These are phyloP conservation scores for Ceratocystis harringtonii DNA, from an alignment of 2,329 filamentous ascomycete genomes.

Conservation along the genomic window DNA sequence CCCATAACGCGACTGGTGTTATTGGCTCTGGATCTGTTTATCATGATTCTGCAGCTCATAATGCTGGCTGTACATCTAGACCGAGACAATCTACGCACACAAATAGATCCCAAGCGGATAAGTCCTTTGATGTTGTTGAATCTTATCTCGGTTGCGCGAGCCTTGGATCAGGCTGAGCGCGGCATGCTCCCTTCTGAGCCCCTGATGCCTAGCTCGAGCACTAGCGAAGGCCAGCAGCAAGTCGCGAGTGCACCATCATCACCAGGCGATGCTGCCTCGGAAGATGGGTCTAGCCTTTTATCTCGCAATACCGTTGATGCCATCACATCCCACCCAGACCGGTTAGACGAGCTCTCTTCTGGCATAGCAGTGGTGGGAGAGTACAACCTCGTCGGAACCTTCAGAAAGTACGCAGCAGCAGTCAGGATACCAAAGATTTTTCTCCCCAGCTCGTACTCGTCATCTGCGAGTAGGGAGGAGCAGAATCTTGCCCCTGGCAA, in stretches of 20 bases:
- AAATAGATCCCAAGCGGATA: slow-evolving; percentile 14
- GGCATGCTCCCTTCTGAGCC: slow-evolving; percentile 1
- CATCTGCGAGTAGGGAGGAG: not conserved
- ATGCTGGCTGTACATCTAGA: slow-evolving; percentile 50
- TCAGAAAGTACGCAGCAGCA: slow-evolving; percentile 11
- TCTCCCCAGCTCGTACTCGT: not conserved
- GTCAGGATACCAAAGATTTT: slow-evolving; percentile 8
- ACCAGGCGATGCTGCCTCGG: not conserved
- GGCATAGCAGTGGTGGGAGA: slow-evolving; percentile 40
- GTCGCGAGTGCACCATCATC: slow-evolving; percentile 2
- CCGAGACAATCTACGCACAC: slow-evolving; percentile 37
- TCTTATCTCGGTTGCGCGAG: slow-evolving; percentile 10
- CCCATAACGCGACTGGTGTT: slow-evolving; percentile 42
- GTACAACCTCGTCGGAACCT: slow-evolving; percentile 37
- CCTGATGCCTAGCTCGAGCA: not conserved
- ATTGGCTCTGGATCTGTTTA: slow-evolving; percentile 39
- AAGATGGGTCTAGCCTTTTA: slow-evolving; percentile 1
- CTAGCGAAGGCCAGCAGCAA: not conserved
- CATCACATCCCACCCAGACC: slow-evolving; percentile 1
- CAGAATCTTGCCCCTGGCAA: slow-evolving; percentile 6
- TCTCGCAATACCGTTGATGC: not conserved
- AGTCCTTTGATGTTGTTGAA: slow-evolving; percentile 10
- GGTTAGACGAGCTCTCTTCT: slow-evolving; percentile 33
- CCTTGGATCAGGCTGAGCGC: slow-evolving; percentile 10
- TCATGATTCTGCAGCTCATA: slow-evolving; percentile 44